A percentile compares a stretch with the other conserved stretches of the same genome.
These are phyloP conservation scores for Spergularia azorica DNA, from an alignment of 179 eudicot genomes.

Conservation along the genomic window DNA sequence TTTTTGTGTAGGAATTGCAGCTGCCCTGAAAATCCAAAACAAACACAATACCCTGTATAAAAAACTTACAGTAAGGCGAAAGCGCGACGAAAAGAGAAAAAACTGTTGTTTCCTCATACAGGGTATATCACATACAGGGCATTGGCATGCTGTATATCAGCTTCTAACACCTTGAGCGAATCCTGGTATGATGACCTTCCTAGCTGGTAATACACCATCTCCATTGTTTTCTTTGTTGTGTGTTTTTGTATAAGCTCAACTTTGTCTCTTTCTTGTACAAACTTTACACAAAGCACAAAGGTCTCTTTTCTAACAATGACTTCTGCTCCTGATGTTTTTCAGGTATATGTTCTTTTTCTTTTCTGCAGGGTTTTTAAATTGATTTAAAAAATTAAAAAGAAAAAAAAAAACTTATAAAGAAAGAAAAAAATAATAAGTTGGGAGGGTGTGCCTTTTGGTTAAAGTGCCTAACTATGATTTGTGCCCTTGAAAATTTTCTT, in stretches of 20 bases:
- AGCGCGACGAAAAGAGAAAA: neutral
- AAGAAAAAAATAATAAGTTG: conserved; percentile 1
- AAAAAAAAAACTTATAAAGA: neutral
- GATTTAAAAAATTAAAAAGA: no score
- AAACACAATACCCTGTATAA: neutral
- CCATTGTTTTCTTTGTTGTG: conserved; percentile 30
- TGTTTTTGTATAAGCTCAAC: neutral
- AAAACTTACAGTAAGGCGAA: neutral
- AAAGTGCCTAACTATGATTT: conserved; percentile 31
- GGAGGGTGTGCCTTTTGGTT: conserved; percentile 23
- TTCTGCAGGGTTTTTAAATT: neutral
- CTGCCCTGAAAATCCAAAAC: conserved; percentile 41
- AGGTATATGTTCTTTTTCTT: neutral
- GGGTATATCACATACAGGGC: conserved; percentile 57
- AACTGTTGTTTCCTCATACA: no score
- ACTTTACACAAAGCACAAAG: conserved; percentile 7
- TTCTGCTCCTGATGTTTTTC: conserved; percentile 16
- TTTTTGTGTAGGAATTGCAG: conserved; percentile 55
- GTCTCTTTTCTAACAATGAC: neutral
- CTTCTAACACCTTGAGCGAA: conserved; percentile 57
- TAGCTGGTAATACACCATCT: conserved; percentile 59
- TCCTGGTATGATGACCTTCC: conserved; percentile 57
- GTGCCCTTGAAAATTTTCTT: conserved; percentile 28
- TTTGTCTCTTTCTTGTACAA: neutral
- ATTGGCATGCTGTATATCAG: conserved; percentile 86